These are phyloP conservation scores for slime mould (Dictyostelium discoideum) DNA, from an alignment of 78 protist species.

Conservation along the genomic window DNA sequence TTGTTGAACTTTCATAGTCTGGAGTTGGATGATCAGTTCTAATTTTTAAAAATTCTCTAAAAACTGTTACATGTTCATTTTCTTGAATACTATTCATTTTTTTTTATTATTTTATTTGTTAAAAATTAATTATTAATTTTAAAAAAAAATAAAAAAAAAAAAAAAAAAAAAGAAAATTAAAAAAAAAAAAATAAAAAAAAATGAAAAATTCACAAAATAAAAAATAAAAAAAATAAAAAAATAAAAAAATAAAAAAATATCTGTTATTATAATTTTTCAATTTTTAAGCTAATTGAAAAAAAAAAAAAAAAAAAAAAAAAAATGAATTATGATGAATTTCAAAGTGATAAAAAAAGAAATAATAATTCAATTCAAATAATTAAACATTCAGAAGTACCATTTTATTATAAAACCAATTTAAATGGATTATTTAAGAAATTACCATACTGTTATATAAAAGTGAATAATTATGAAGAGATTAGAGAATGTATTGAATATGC, in stretches of 20 bases:
- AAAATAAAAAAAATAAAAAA: too few species aligned
- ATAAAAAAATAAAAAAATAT: not conserved
- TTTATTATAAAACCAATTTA: not conserved
- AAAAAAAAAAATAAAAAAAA: not conserved
- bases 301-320: too few species aligned
- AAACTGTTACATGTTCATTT: constrained; percentile 33
- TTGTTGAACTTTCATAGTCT: constrained; percentile 64
- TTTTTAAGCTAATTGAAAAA: not conserved
- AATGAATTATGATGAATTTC: too few species aligned
- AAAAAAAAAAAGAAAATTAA: not conserved
- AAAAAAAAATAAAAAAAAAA: too few species aligned
- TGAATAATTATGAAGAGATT: not conserved
- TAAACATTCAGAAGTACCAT: not conserved
- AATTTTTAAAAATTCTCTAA: constrained; percentile 73
- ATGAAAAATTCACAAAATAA: not conserved
- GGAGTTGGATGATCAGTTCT: constrained; percentile 80
- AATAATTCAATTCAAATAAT: not conserved
- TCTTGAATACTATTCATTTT: not conserved
- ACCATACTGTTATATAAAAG: not conserved
- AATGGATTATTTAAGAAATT: not conserved
- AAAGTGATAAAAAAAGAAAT: not conserved
- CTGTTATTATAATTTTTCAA: not conserved
- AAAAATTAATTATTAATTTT: not conserved
- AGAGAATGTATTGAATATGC: constrained; percentile 8
- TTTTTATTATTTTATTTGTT: not conserved